These are phyloP conservation scores for Cynanchum wilfordii DNA, from an alignment of 257 asterid genomes.

Conservation along the genomic window DNA sequence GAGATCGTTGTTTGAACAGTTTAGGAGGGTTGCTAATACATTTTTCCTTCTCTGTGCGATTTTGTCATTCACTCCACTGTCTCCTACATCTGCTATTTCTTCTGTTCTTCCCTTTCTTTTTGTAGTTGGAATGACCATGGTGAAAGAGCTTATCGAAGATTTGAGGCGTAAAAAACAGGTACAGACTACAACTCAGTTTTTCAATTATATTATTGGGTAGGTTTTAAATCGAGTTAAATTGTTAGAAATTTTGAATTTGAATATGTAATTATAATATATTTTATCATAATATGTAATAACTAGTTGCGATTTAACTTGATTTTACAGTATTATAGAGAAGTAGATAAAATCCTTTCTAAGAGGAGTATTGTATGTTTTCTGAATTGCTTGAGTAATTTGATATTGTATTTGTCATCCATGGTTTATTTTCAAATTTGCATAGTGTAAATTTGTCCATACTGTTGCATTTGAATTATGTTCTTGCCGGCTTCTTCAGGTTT, in stretches of 20 bases:
- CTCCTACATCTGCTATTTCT: slow-evolving; percentile 54
- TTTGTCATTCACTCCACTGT: slow-evolving; percentile 53
- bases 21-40: slow-evolving; percentile 70
- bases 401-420: background rate
- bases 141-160: slow-evolving; percentile 66
- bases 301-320: too few species aligned
- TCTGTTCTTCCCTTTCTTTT: slow-evolving; percentile 51
- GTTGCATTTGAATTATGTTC: background rate
- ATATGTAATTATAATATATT: too few species aligned
- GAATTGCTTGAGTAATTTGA: background rate
- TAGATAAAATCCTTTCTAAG: background rate
- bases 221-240: too few species aligned
- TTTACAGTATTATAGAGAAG: too few species aligned
- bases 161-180: slow-evolving; percentile 68
- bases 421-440: background rate
- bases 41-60: slow-evolving; percentile 55
- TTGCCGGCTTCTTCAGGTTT: slow-evolving; percentile 6
- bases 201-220: background rate
- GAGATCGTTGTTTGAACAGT: slow-evolving; percentile 71
- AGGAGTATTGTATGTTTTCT: background rate
- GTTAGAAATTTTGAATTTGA: too few species aligned
- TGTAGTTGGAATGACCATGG: slow-evolving; percentile 62
- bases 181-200: background rate
- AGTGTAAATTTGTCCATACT: background rate
- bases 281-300: too few species aligned